phyloP scores from a whole-genome alignment of 371 early-diverging fungal species.

The Circinella umbellata region DNA sequence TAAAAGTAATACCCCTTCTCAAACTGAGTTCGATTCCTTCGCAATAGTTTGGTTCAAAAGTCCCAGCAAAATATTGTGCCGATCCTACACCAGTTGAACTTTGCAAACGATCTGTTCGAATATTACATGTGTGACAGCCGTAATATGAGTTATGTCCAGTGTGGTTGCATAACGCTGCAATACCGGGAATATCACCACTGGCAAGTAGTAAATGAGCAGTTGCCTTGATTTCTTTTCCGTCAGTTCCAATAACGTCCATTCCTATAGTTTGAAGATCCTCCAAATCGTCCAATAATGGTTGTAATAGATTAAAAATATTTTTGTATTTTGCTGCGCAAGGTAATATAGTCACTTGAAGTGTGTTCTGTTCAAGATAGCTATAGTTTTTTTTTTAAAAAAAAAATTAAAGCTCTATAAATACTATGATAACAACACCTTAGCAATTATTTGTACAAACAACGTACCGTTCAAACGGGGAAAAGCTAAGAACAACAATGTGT shows the following conservation, averaged over 20 bases:
- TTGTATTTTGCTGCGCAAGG: neutral
- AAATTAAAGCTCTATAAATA: no score
- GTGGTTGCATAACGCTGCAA: slow-evolving; percentile 4
- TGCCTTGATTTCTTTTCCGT: neutral
- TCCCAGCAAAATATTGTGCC: slow-evolving; percentile 1
- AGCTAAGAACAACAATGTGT: slow-evolving; percentile 10
- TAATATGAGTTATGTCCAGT: slow-evolving; percentile 5
- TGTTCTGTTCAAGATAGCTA: slow-evolving; percentile 13
- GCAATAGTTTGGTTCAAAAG: neutral
- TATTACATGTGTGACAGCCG: slow-evolving; percentile 14
- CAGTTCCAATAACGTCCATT: neutral
- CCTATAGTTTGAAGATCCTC: neutral
- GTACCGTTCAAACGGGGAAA: slow-evolving; percentile 14
- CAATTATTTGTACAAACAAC: neutral
- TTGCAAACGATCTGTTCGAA: neutral
- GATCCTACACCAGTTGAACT: slow-evolving; percentile 11
- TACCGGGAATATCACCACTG: slow-evolving; percentile 18
- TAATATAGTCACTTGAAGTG: slow-evolving; percentile 13
- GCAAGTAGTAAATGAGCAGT: slow-evolving; percentile 12
- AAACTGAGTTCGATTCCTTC: no score
- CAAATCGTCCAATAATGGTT: slow-evolving; percentile 13
- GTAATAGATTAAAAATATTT: slow-evolving; percentile 2
- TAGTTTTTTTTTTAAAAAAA: slow-evolving; percentile 3
- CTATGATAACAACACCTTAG: neutral
- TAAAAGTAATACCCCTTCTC: neutral